Evolutionary conservation across 768 basidiomycete genomes (phyloP).

Genomic region (Rickenella mellea): DNA sequence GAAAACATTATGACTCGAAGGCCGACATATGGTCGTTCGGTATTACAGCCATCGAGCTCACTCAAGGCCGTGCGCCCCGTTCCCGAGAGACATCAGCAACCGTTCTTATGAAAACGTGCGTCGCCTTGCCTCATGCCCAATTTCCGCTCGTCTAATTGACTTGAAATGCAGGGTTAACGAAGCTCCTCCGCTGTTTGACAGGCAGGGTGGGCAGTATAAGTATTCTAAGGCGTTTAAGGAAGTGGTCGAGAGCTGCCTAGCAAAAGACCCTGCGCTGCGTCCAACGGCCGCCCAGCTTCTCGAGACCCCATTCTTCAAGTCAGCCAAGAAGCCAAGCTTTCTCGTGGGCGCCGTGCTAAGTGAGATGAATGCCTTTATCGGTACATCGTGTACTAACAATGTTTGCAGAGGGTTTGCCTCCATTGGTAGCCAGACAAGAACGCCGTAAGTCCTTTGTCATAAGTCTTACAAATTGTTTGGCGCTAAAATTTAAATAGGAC

Average conservation of each 20-base stretch:
- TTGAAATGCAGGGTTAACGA: slow-evolving; percentile 50
- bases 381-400: background rate
- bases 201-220: slow-evolving; percentile 58
- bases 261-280: slow-evolving; percentile 74
- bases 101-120: slow-evolving; percentile 68
- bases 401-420: slow-evolving; percentile 53
- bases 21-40: slow-evolving; percentile 97
- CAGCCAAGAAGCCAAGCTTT: slow-evolving; percentile 68
- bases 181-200: slow-evolving; percentile 67
- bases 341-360: slow-evolving; percentile 70
- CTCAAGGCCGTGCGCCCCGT: slow-evolving; percentile 81
- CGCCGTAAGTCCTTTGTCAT: too few species aligned
- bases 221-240: slow-evolving; percentile 81
- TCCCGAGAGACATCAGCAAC: slow-evolving; percentile 64
- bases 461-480: too few species aligned
- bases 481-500: slow-evolving; percentile 24
- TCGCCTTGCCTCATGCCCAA: slow-evolving; percentile 9
- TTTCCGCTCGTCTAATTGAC: slow-evolving; percentile 1
- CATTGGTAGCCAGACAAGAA: slow-evolving; percentile 65
- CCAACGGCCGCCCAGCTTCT: slow-evolving; percentile 75
- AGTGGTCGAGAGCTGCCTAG: slow-evolving; percentile 71
- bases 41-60: slow-evolving; percentile 86
- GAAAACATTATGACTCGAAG: slow-evolving; percentile 72
- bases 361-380: slow-evolving; percentile 17
- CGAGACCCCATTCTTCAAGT: slow-evolving; percentile 69